phyloP scores from a whole-genome alignment of 176 grass and related monocot species.

The Avena atlantica region DNA sequence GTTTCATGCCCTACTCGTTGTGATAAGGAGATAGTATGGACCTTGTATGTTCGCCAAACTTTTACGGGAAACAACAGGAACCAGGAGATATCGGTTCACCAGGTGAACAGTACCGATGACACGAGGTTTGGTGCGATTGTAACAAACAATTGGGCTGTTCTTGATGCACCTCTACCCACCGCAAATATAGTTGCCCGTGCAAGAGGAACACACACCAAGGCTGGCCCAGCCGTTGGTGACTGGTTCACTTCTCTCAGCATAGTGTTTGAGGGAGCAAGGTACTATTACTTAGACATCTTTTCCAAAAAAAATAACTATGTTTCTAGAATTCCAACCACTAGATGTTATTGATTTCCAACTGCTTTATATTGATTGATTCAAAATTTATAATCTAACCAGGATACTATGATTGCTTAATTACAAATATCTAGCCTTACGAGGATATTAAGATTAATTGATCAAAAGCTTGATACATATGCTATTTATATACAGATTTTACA shows the following conservation, averaged over 20 bases:
- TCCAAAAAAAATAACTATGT: not conserved
- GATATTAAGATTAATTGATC: no score
- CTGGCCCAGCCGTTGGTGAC: not conserved
- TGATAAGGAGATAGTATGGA: not conserved
- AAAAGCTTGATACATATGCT: not conserved
- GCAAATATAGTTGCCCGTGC: not conserved
- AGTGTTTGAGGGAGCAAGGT: not conserved
- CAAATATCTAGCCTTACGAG: no score
- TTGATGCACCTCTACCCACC: not conserved
- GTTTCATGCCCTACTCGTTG: not conserved
- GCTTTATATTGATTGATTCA: not conserved
- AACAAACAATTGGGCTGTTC: not conserved
- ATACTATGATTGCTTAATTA: no score
- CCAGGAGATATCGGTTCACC: not conserved
- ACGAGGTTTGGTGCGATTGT: not conserved
- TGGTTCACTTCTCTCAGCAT: constrained; percentile 4
- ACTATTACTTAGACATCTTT: not conserved
- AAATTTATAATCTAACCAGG: no score
- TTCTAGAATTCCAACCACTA: not conserved
- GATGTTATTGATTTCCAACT: not conserved
- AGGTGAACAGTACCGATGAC: not conserved
- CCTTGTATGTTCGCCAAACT: not conserved
- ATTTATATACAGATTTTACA: not conserved
- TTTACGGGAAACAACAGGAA: not conserved
- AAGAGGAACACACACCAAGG: not conserved